Evolutionary conservation across 73 alveolate species (phyloP), one percentile per base, ranked within the genome.

Genomic region (Uronychia binucleata): DNA sequence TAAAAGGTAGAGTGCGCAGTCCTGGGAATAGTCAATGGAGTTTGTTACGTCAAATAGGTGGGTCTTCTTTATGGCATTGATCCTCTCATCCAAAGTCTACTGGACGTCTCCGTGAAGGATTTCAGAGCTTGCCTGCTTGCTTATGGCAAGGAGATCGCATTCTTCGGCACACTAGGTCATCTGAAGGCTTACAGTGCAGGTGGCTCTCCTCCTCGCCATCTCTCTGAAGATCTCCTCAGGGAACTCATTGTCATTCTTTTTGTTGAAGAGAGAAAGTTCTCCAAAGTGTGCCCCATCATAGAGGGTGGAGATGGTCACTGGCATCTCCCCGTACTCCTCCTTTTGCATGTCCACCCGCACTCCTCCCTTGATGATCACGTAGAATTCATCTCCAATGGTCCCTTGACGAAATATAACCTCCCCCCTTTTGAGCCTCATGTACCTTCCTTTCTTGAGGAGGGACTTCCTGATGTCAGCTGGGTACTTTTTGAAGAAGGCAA

Each of bases 201-300:
- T 78, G 26, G 83, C 87, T 79, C 92, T 86, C 59, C 82, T 46
- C 58, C 58, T 86, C 28, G 74, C 19, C 77, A 86, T 58, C 29
- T 57, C 84, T 0, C 57, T 60, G 58, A 86, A 29, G 30, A 77
- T 34, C n/a, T 86, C 78, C 0, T 67, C 31, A 26, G 87, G 31
- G 5, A 86, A 46, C 19, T 77, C 26, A 0, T 57, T 78, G 5
- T 28, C 81, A 75, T 28, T 32, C n/a, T 79, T 34, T 0, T 28
- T 26, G 8, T 79, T 84, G 57, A 86, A 86, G 31, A 77, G 88
- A 26, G 92, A 84, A 0, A 86, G 78, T 31, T 86, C 92, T 35
- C 92, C 92, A 27, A 86, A 77, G 58, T 86, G 82, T 31, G 31
- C 86, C 1, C 92, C 92, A 86, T 86, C 92, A 79, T 86, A 86